Evolutionary conservation across 148 eudicot species (phyloP).

Genomic region (Dianthus caryophyllus): DNA sequence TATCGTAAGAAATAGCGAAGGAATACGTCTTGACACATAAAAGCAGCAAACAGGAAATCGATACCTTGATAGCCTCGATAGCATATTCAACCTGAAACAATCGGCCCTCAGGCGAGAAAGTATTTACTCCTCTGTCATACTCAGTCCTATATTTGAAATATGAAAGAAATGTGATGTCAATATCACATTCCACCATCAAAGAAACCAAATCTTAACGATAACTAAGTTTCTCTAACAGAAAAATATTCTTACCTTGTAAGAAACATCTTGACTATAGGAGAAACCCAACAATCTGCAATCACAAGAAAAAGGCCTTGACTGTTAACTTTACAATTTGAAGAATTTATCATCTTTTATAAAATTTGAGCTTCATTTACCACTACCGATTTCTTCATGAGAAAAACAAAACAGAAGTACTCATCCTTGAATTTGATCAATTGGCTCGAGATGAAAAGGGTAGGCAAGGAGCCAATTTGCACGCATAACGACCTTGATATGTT

Average conservation of each 20-base stretch:
- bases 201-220: background rate
- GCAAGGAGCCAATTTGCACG: no score
- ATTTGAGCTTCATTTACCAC: background rate
- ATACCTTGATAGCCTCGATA: conserved; percentile 83
- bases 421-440: background rate
- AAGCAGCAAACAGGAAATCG: background rate
- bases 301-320: background rate
- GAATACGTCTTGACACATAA: background rate
- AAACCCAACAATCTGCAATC: conserved; percentile 18
- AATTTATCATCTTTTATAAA: background rate
- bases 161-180: background rate
- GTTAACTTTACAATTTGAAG: background rate
- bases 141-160: conserved; percentile 39
- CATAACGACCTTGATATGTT: background rate
- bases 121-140: conserved; percentile 58
- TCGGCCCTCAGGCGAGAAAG: conserved; percentile 50
- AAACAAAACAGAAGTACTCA: background rate
- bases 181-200: background rate
- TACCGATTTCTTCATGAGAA: background rate
- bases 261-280: conserved; percentile 34
- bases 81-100: conserved; percentile 55
- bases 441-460: no score
- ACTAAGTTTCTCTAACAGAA: background rate
- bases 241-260: conserved; percentile 34
- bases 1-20: conserved; percentile 32